These are phyloP conservation scores for Barnettozyma vustinii DNA, from an alignment of 805 yeast genomes.

Conservation along the genomic window DNA sequence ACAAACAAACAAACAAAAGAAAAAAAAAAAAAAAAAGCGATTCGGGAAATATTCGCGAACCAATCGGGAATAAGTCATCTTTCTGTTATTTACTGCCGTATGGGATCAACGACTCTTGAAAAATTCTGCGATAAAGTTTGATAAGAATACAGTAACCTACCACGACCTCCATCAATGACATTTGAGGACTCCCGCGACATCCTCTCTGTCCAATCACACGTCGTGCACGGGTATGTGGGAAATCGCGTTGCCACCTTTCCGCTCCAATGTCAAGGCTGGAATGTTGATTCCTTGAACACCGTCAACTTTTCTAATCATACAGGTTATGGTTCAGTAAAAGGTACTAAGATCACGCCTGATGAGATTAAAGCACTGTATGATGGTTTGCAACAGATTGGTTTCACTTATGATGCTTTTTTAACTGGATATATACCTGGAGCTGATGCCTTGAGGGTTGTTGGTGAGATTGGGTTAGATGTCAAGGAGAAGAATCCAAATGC, in stretches of 20 bases:
- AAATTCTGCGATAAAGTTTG: background rate
- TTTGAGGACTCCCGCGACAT: constrained; percentile 17
- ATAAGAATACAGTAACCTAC: background rate
- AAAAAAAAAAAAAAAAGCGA: no score
- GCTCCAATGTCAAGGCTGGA: constrained; percentile 60
- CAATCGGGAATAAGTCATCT: no score
- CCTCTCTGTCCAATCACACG: constrained; percentile 62
- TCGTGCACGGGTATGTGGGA: constrained; percentile 70
- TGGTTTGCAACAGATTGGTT: constrained; percentile 33
- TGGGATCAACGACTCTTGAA: background rate
- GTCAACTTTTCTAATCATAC: constrained; percentile 68
- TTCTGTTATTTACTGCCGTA: no score
- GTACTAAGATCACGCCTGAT: constrained; percentile 37
- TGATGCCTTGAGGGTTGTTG: constrained; percentile 40
- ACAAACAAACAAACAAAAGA: no score
- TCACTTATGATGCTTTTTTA: constrained; percentile 46
- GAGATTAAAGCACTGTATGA: constrained; percentile 34
- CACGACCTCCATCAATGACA: background rate
- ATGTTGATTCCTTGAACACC: constrained; percentile 60
- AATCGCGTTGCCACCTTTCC: constrained; percentile 64
- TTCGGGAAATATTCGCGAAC: no score
- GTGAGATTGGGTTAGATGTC: constrained; percentile 31
- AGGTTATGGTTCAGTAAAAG: constrained; percentile 56
- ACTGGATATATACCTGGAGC: constrained; percentile 68
- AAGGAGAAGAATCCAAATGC: constrained; percentile 31